phyloP scores from a whole-genome alignment of 192 early-diverging fungal genomes.

The Podila clonocystis region DNA sequence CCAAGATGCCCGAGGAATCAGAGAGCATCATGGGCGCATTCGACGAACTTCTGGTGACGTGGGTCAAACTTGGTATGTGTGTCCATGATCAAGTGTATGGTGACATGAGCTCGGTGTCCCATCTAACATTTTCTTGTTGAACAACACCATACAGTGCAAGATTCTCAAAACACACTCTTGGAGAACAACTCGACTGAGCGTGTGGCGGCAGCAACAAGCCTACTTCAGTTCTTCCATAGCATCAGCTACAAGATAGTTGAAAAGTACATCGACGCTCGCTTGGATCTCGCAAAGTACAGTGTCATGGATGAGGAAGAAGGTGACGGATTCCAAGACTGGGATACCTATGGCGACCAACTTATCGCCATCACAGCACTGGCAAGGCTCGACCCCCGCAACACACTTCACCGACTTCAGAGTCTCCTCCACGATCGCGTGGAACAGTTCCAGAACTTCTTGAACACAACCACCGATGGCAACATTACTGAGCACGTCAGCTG shows the following conservation, averaged over 20 bases:
- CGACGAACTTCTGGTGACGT: conserved; percentile 69
- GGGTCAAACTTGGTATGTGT: conserved; percentile 66
- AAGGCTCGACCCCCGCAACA: conserved; percentile 64
- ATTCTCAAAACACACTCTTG: conserved; percentile 40
- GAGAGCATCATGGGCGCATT: conserved; percentile 66
- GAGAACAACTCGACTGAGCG: conserved; percentile 35
- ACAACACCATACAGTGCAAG: conserved; percentile 17
- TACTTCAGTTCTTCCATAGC: conserved; percentile 59
- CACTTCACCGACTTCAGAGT: conserved; percentile 57
- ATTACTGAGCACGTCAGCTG: conserved; percentile 37
- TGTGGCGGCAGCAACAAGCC: conserved; percentile 42
- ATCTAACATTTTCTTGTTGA: neutral
- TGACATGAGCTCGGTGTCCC: too few relatives aligned
- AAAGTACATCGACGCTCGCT: conserved; percentile 68
- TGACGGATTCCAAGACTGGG: conserved; percentile 72
- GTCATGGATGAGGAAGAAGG: conserved; percentile 61
- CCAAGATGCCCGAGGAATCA: conserved; percentile 54
- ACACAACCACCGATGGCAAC: conserved; percentile 39
- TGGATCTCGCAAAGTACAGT: conserved; percentile 63
- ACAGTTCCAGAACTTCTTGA: conserved; percentile 60
- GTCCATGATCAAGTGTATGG: neutral
- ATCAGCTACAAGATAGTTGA: conserved; percentile 67
- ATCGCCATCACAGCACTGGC: conserved; percentile 69
- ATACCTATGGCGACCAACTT: conserved; percentile 79
- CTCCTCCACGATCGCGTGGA: conserved; percentile 62